Evolutionary conservation across 2,329 filamentous ascomycete species (phyloP).

Genomic region (Botrytis elliptica): DNA sequence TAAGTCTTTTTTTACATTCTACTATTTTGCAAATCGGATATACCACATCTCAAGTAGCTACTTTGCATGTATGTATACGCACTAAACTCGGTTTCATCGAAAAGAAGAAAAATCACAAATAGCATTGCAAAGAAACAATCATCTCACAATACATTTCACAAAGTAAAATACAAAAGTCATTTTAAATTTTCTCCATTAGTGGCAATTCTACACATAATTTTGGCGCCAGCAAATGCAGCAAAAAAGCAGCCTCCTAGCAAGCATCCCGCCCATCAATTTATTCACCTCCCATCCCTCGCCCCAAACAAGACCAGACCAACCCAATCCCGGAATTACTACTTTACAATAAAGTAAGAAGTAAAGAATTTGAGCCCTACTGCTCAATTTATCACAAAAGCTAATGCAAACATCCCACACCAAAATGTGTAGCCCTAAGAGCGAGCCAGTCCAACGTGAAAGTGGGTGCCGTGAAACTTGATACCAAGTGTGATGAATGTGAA

Average conservation of each 20-base stretch:
- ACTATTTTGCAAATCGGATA: neutral
- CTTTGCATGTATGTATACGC: neutral
- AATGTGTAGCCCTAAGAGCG: neutral
- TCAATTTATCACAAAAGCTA: neutral
- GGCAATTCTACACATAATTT: conserved; percentile 14
- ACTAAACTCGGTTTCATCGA: neutral
- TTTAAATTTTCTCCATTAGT: neutral
- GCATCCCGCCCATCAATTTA: conserved; percentile 2
- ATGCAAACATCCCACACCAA: neutral
- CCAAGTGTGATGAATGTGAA: neutral
- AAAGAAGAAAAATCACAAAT: neutral
- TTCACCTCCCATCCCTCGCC: neutral
- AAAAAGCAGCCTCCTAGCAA: conserved; percentile 11
- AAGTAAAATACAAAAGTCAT: neutral
- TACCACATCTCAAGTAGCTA: neutral
- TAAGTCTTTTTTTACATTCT: neutral
- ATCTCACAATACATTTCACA: neutral
- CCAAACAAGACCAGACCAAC: conserved; percentile 5
- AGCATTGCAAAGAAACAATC: neutral
- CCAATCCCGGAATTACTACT: conserved; percentile 7
- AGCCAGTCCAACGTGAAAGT: neutral
- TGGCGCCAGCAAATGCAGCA: conserved; percentile 6
- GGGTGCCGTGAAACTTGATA: neutral
- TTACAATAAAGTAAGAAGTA: conserved; percentile 11
- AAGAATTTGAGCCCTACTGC: neutral